These are phyloP conservation scores for Oehlia diaphana DNA, from an alignment of 192 early-diverging fungal species.

Conservation along the genomic window DNA sequence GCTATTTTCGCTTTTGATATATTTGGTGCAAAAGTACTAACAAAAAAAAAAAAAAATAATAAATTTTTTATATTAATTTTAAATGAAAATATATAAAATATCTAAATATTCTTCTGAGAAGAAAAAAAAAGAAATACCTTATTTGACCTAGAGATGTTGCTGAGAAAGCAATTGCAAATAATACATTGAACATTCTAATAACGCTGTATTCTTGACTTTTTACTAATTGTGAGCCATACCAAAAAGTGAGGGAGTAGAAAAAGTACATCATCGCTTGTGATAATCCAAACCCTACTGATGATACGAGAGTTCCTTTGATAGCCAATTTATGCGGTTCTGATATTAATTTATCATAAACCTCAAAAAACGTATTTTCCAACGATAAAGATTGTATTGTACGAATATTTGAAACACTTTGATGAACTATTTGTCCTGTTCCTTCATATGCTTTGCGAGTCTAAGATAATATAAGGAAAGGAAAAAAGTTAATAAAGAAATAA, in stretches of 20 bases:
- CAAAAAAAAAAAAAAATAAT: background rate
- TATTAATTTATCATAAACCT: slow-evolving; percentile 57
- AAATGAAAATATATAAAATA: background rate
- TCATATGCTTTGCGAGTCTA: slow-evolving; percentile 73
- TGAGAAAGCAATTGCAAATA: slow-evolving; percentile 77
- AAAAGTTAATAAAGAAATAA: background rate
- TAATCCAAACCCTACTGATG: slow-evolving; percentile 69
- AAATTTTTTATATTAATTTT: background rate
- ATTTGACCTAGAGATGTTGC: slow-evolving; percentile 64
- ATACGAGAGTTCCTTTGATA: slow-evolving; percentile 60
- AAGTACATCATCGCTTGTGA: slow-evolving; percentile 70
- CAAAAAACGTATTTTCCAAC: slow-evolving; percentile 67
- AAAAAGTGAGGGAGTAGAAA: slow-evolving; percentile 73
- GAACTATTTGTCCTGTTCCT: slow-evolving; percentile 73
- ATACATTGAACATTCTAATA: slow-evolving; percentile 61
- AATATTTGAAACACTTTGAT: slow-evolving; percentile 81
- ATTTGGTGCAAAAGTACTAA: slow-evolving; percentile 64
- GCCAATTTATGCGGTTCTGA: slow-evolving; percentile 69
- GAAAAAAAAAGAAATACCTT: slow-evolving; percentile 29
- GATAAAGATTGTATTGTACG: slow-evolving; percentile 81
- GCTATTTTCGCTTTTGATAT: slow-evolving; percentile 74
- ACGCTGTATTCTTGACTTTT: slow-evolving; percentile 46
- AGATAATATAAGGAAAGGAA: slow-evolving; percentile 22
- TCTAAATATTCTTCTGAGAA: background rate
- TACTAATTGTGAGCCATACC: slow-evolving; percentile 66